These are phyloP conservation scores for Glarea lozoyensis DNA, from an alignment of 495 filamentous ascomycete genomes.

Conservation along the genomic window DNA sequence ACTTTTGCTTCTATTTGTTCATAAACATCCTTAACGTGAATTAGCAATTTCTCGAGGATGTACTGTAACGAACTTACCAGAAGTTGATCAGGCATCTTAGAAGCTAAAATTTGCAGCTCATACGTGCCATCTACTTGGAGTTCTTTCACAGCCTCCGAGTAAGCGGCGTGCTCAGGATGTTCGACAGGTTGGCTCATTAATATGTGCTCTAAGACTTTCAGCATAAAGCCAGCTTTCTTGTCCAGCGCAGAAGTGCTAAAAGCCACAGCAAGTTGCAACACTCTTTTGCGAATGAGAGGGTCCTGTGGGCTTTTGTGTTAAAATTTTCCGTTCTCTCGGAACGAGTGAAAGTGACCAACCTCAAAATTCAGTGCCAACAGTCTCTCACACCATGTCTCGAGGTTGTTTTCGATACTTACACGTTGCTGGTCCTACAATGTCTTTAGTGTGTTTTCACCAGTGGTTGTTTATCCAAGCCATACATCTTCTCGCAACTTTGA, in stretches of 20 bases:
- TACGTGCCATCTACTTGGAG: constrained; percentile 72
- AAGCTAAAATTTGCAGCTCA: constrained; percentile 81
- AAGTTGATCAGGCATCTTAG: constrained; percentile 83
- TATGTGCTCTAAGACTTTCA: constrained; percentile 83
- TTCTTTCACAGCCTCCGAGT: constrained; percentile 86
- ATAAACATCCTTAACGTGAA: constrained; percentile 57
- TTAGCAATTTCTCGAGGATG: not conserved
- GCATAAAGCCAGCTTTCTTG: constrained; percentile 66
- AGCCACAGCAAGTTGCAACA: constrained; percentile 75
- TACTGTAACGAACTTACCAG: constrained; percentile 24
- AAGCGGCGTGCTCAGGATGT: constrained; percentile 56
- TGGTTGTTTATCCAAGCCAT: too few relatives aligned
- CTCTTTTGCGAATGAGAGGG: constrained; percentile 73
- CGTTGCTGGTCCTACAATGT: constrained; percentile 46
- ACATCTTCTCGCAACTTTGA: constrained; percentile 46
- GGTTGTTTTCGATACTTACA: constrained; percentile 49
- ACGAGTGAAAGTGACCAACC: not conserved
- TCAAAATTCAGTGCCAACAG: constrained; percentile 65
- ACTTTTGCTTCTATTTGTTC: constrained; percentile 77
- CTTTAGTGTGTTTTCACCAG: too few relatives aligned
- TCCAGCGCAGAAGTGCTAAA: constrained; percentile 79
- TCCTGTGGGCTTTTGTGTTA: constrained; percentile 42
- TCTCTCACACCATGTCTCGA: constrained; percentile 75
- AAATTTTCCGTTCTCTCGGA: not conserved
- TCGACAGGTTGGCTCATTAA: constrained; percentile 69